Conservation (phyloP, 2,329 filamentous ascomycete species). For the Decorospora gaudefroyi region DNA sequence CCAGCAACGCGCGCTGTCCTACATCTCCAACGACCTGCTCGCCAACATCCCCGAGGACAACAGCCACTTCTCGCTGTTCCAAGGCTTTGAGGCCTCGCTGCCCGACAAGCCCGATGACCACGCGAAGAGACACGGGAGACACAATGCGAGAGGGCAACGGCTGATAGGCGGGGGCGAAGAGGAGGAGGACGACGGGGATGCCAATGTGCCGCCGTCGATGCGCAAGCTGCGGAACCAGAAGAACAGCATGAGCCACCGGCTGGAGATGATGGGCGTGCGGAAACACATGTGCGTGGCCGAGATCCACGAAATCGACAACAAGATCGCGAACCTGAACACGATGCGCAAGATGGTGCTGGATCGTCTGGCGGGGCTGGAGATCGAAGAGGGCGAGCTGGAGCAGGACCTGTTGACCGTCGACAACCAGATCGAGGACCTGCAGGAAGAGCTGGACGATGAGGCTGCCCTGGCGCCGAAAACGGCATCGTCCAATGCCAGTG, state of each 20-base stretch:
- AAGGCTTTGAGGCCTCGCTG: slow-evolving; percentile 91
- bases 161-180: slow-evolving; percentile 68
- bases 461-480: slow-evolving; percentile 52
- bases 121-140: slow-evolving; percentile 63
- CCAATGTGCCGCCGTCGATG: slow-evolving; percentile 67
- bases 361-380: slow-evolving; percentile 80
- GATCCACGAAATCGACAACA: slow-evolving; percentile 95
- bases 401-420: slow-evolving; percentile 72
- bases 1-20: slow-evolving; percentile 86
- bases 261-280: slow-evolving; percentile 88
- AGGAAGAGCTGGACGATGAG: slow-evolving; percentile 61
- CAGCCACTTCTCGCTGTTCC: slow-evolving; percentile 89
- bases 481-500: slow-evolving; percentile 49
- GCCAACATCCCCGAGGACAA: slow-evolving; percentile 84
- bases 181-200: slow-evolving; percentile 51
- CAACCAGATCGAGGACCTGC: slow-evolving; percentile 65
- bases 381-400: slow-evolving; percentile 87
- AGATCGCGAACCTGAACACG: slow-evolving; percentile 87
- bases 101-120: slow-evolving; percentile 67
- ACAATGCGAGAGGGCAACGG: slow-evolving; percentile 75
- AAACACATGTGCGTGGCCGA: slow-evolving; percentile 98
- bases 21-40: slow-evolving; percentile 87
- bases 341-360: slow-evolving; percentile 94
- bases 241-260: slow-evolving; percentile 75
- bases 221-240: slow-evolving; percentile 79